Base-by-base conservation (phyloP, 208 protist genomes). In the Crithidia thermophila region DNA sequence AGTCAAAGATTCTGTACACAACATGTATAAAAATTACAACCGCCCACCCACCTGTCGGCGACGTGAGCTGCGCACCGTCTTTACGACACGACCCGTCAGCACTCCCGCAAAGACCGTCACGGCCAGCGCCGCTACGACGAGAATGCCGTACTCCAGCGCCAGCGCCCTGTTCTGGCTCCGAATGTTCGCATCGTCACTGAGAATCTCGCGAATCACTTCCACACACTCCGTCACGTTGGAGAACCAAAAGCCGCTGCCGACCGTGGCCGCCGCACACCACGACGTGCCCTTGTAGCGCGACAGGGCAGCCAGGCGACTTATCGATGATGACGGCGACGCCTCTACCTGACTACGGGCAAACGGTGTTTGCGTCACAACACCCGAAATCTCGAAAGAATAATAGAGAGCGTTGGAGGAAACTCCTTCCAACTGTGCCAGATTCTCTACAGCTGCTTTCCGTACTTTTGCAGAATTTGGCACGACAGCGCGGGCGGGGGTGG, bases 171-270 rank as follows among this genome's bases (percentile, higher is more conserved):
- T 16, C 23, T 25, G n/a, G 3, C 20, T 27, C 3, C 34, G 20
- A 21, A 23, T 21, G 8, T 0, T n/a, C n/a, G 43, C 33, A 7
- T 30, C n/a, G 4, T 2, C 14, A 11, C 11, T 53, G 31, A 64
- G 31, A 10, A n/a, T 30, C 33, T 16, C 45, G 13, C 53, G 20
- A 0, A 53, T 18, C 45, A 33, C 43, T 8, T 40, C 46, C 14
- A 37, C 55, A 31, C 61, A 69, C 33, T 21, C 60, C 14, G n/a
- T 30, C 0, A 34, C 34, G 27, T 45, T 13, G 4, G 60, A 57
- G 28, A 63, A 46, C 43, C 52, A 75, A 30, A 63, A 65, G 20
- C 45, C 61, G 1, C 28, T 21, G 28, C 55, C 43, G 4, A 68
- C 50, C 9, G 33, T 13, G 8, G 47, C 69, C 4, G 23, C 28